These are phyloP conservation scores for Fusarium newnesense DNA, from an alignment of 2,329 filamentous ascomycete species.

Conservation along the genomic window DNA sequence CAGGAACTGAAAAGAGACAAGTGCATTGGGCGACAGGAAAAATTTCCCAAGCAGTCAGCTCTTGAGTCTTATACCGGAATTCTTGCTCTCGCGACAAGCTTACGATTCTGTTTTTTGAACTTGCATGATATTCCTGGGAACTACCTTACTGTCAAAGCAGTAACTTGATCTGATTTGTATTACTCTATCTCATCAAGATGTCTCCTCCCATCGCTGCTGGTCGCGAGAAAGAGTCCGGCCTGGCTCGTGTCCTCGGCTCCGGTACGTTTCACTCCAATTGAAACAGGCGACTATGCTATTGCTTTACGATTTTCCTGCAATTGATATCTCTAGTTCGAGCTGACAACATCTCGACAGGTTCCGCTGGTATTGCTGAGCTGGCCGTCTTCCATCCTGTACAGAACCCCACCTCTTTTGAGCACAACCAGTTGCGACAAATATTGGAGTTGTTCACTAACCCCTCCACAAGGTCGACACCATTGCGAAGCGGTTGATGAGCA, in stretches of 20 bases:
- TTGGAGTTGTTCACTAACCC: constrained; percentile 33
- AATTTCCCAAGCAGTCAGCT: constrained; percentile 38
- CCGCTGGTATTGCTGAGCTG: constrained; percentile 91
- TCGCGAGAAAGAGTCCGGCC: constrained; percentile 83
- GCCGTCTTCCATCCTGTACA: constrained; percentile 90
- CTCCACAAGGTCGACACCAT: constrained; percentile 86
- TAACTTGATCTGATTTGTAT: constrained; percentile 1
- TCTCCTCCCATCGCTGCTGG: constrained; percentile 64
- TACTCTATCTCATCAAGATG: constrained; percentile 55
- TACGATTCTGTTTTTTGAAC: constrained; percentile 8
- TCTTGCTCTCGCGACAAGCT: constrained; percentile 25
- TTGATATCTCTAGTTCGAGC: neutral
- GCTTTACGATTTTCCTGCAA: neutral
- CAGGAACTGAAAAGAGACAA: constrained; percentile 33
- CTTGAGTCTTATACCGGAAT: constrained; percentile 20
- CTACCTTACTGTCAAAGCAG: neutral
- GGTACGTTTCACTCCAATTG: constrained; percentile 63
- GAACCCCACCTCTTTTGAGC: constrained; percentile 30
- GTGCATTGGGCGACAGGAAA: constrained; percentile 34
- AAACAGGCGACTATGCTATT: constrained; percentile 1
- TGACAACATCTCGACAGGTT: constrained; percentile 67
- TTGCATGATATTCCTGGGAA: constrained; percentile 10
- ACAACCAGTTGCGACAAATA: constrained; percentile 2
- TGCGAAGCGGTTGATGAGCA: constrained; percentile 99
- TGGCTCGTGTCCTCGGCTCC: constrained; percentile 89